Base-by-base conservation (phyloP, 2,329 filamentous ascomycete genomes). In the Ascosphaera pollenicola region DNA sequence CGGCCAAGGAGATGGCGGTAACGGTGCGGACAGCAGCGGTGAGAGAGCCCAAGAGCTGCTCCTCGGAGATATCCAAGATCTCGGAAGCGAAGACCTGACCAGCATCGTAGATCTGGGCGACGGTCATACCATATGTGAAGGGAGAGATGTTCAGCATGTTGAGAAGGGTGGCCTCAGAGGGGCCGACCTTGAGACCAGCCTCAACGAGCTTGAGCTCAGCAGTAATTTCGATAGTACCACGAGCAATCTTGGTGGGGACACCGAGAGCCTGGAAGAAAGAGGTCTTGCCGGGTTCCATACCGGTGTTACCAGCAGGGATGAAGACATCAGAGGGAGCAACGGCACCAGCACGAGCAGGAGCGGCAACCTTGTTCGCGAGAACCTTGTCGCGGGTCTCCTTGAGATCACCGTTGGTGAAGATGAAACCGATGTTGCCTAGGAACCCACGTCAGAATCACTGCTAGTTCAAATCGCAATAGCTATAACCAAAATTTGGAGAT, bases 231-330 rank as follows among this genome's bases (percentile, higher is more conserved):
- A 98, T 98, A 69, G 89, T 98, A 91, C 89, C 91, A 92, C 89
- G 89, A 62, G 89, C 89, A 69, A 98, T 98, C 84, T 98, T 98
- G 75, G 89, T 98, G 61, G 89, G 89, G 62, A 98, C 84, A 83
- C 87, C 87, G 67, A 98, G 89, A 58, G 89, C 89, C 78, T 98
- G 89, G 85, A 98, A 98, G 84, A 98, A 98, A 62, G 89, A 95
- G 59, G 89, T 98, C 81, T 98, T 98, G 66, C 91, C 91, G 62
- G 89, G 91, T 68, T 98, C 89, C 89, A 98, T 98, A 70, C 89
- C 89, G 58, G 89, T 98, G 80, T 98, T 98, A 67, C 89, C 89
- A 54, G 85, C 89, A 51, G 89, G 89, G 52, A 98, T 64, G 70
- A 68, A 98, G 62, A 98, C 89, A 65, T 98, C 91, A 58, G 61